phyloP scores from a whole-genome alignment of 2,329 filamentous ascomycete genomes.

The Nothophoma quercina region DNA sequence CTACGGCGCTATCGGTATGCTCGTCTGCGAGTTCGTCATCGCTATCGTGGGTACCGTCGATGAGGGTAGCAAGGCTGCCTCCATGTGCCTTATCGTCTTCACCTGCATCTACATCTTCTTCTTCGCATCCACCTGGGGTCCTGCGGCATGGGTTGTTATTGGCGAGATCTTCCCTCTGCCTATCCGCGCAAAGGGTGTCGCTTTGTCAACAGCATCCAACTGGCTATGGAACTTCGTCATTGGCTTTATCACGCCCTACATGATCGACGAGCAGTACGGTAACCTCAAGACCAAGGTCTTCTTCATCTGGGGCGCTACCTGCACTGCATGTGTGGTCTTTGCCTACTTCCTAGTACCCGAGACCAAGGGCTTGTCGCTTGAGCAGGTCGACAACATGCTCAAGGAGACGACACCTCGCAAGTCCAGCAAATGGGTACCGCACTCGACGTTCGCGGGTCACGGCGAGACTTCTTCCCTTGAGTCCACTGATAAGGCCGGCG shows the following conservation, averaged over 20 bases:
- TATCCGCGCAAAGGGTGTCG: slow-evolving; percentile 87
- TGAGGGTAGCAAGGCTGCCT: slow-evolving; percentile 59
- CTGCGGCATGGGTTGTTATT: slow-evolving; percentile 74
- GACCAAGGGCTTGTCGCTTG: slow-evolving; percentile 77
- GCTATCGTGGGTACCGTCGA: slow-evolving; percentile 66
- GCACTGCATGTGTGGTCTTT: slow-evolving; percentile 65
- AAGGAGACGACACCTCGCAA: slow-evolving; percentile 79
- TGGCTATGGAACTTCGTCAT: slow-evolving; percentile 85
- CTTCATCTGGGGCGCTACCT: slow-evolving; percentile 63
- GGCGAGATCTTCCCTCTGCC: slow-evolving; percentile 91
- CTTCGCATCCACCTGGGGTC: slow-evolving; percentile 90
- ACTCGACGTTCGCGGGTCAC: slow-evolving; percentile 66
- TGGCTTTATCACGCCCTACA: slow-evolving; percentile 69
- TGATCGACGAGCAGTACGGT: slow-evolving; percentile 70
- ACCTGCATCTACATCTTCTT: slow-evolving; percentile 94
- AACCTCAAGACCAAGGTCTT: slow-evolving; percentile 66
- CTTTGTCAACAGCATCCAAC: slow-evolving; percentile 85
- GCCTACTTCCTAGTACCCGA: slow-evolving; percentile 80
- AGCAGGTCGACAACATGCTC: slow-evolving; percentile 85
- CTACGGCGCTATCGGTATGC: slow-evolving; percentile 80
- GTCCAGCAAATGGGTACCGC: slow-evolving; percentile 76
- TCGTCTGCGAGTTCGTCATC: slow-evolving; percentile 86
- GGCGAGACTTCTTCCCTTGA: slow-evolving; percentile 12
- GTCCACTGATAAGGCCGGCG: slow-evolving; percentile 12
- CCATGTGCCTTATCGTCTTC: slow-evolving; percentile 73